Conservation (phyloP, 2,329 filamentous ascomycete species). For the Aspergillus pseudotamarii region DNA sequence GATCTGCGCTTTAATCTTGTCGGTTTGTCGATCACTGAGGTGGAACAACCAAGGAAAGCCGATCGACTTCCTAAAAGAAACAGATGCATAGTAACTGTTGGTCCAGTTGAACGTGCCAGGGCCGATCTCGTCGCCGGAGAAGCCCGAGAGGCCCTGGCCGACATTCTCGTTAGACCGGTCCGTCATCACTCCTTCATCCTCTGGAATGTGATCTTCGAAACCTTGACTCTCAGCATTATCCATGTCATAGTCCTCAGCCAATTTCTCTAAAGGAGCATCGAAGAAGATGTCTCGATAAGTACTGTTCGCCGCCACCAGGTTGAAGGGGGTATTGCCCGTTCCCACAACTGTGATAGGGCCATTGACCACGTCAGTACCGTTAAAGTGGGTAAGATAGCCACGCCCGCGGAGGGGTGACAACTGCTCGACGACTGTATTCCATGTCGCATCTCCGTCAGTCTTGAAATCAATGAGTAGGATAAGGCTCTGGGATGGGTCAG, state of each 20-base stretch:
- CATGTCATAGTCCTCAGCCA: slow-evolving; percentile 27
- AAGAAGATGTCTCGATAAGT: slow-evolving; percentile 60
- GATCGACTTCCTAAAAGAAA: slow-evolving; percentile 54
- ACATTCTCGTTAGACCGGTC: slow-evolving; percentile 24
- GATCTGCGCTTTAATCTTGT: slow-evolving; percentile 55
- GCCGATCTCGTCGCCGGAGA: slow-evolving; percentile 34
- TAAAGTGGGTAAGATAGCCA: slow-evolving; percentile 55
- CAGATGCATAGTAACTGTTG: slow-evolving; percentile 62
- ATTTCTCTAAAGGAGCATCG: slow-evolving; percentile 53
- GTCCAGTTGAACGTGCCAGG: slow-evolving; percentile 49
- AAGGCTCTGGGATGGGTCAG: slow-evolving; percentile 51
- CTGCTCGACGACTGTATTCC: slow-evolving; percentile 43
- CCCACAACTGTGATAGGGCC: slow-evolving; percentile 57
- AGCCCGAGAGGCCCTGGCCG: slow-evolving; percentile 52
- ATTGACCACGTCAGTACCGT: slow-evolving; percentile 45
- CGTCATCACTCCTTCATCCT: neutral
- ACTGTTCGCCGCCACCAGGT: slow-evolving; percentile 48
- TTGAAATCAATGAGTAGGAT: slow-evolving; percentile 59
- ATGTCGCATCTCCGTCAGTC: slow-evolving; percentile 42
- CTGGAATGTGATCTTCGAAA: neutral
- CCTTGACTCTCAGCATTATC: neutral
- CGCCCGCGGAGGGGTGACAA: slow-evolving; percentile 51
- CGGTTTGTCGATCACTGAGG: slow-evolving; percentile 49
- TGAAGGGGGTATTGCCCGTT: slow-evolving; percentile 56
- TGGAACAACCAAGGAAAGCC: slow-evolving; percentile 54